Conservation (phyloP, 2,329 filamentous ascomycete species). For the Exophiala calicioides region DNA sequence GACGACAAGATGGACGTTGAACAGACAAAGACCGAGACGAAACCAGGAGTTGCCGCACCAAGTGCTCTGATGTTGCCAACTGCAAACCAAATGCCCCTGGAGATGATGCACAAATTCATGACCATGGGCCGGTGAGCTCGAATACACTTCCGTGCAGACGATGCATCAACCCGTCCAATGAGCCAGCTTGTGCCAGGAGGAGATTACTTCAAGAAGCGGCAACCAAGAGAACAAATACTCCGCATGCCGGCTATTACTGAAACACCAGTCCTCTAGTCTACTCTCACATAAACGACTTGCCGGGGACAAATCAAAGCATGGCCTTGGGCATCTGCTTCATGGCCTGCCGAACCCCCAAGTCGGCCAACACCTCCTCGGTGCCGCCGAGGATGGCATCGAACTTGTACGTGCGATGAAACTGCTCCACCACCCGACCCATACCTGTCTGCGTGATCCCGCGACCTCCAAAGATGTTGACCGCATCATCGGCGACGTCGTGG, state of each 20-base stretch:
- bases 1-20: constrained; percentile 44
- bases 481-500: constrained; percentile 69
- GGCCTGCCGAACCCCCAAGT: constrained; percentile 70
- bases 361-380: constrained; percentile 71
- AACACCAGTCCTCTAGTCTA: too few species aligned
- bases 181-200: constrained; percentile 13
- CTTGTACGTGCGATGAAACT: constrained; percentile 63
- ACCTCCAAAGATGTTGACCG: constrained; percentile 71
- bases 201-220: not conserved
- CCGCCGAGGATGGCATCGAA: constrained; percentile 66
- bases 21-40: constrained; percentile 31
- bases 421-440: constrained; percentile 70
- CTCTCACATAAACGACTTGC: too few species aligned
- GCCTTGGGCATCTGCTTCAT: constrained; percentile 83
- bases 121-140: constrained; percentile 48
- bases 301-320: constrained; percentile 54
- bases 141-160: too few species aligned
- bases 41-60: constrained; percentile 38
- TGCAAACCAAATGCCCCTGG: constrained; percentile 43
- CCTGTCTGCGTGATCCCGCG: constrained; percentile 70
- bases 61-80: constrained; percentile 34
- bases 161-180: constrained; percentile 12
- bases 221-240: not conserved
- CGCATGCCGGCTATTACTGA: too few species aligned
- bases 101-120: constrained; percentile 53